A percentile compares a stretch with the other conserved stretches of the same genome.
phyloP scores from a whole-genome alignment of 2,329 filamentous ascomycete genomes.

The Penicillium nordicum region DNA sequence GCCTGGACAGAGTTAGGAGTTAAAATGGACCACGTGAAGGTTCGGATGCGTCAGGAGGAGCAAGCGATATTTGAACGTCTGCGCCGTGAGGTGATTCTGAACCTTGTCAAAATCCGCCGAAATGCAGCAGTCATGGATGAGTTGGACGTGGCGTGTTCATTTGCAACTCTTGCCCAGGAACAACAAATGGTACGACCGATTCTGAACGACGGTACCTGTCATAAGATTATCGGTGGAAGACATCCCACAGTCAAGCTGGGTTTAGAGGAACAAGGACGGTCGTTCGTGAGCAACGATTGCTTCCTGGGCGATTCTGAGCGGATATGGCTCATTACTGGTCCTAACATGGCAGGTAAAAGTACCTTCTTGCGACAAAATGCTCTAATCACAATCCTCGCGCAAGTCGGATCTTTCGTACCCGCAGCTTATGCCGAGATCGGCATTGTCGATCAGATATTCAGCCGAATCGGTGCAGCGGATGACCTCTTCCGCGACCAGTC shows the following conservation, averaged over 20 bases:
- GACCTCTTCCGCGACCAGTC: conserved; percentile 93
- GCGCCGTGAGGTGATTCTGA: conserved; percentile 71
- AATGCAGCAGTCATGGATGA: conserved; percentile 93
- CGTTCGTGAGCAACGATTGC: conserved; percentile 83
- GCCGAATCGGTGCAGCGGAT: conserved; percentile 87
- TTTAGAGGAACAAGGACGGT: conserved; percentile 72
- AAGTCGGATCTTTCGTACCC: conserved; percentile 89
- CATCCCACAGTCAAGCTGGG: conserved; percentile 91
- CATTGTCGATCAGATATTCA: conserved; percentile 94
- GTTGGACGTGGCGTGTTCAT: conserved; percentile 83
- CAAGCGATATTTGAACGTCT: conserved; percentile 72
- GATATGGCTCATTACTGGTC: conserved; percentile 67
- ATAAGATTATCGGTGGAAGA: conserved; percentile 78
- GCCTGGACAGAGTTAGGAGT: conserved; percentile 82
- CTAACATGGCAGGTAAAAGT: conserved; percentile 98
- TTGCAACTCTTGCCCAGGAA: conserved; percentile 73
- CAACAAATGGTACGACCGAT: conserved; percentile 70
- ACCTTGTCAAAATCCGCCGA: conserved; percentile 78
- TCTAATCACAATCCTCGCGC: conserved; percentile 86
- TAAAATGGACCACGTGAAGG: conserved; percentile 70
- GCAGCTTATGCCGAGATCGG: conserved; percentile 82
- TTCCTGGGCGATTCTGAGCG: conserved; percentile 72
- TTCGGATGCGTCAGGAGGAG: conserved; percentile 80
- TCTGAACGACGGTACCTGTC: conserved; percentile 61
- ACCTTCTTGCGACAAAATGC: conserved; percentile 96